A percentile compares a stretch with the other conserved stretches of the same genome.
Evolutionary conservation across 129 eudicot genomes (phyloP).

Genomic region (Mikania micrantha): DNA sequence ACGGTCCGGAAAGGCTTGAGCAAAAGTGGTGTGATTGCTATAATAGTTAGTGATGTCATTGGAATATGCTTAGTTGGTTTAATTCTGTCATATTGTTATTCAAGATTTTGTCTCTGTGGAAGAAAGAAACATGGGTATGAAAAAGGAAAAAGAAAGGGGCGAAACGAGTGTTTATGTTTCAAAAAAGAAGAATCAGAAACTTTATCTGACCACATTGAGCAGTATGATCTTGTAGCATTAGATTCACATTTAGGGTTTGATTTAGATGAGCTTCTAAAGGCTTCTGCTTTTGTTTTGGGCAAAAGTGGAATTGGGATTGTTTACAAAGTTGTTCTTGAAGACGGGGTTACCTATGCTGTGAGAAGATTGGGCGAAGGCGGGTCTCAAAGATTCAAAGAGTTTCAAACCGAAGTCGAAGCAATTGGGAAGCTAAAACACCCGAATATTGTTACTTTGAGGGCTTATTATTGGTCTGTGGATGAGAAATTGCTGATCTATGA

Average conservation of each 20-base stretch:
- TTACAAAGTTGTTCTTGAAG: conserved; percentile 95
- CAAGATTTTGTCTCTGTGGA: conserved; percentile 56
- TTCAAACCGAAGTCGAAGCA: conserved; percentile 96
- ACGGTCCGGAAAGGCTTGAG: conserved; percentile 55
- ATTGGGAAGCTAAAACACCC: conserved; percentile 88
- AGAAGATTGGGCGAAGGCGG: conserved; percentile 97
- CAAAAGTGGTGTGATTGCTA: conserved; percentile 55
- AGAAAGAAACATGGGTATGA: conserved; percentile 42
- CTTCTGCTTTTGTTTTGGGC: conserved; percentile 96
- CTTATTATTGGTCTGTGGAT: conserved; percentile 96
- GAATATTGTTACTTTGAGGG: conserved; percentile 71
- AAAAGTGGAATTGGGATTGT: conserved; percentile 98
- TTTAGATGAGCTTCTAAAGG: conserved; percentile 88
- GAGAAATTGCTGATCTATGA: conserved; percentile 96
- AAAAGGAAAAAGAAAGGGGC: conserved; percentile 41
- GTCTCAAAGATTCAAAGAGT: conserved; percentile 93
- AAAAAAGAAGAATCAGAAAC: conserved; percentile 89
- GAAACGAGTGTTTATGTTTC: conserved; percentile 76
- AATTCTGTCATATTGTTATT: conserved; percentile 76
- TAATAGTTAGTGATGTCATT: conserved; percentile 66
- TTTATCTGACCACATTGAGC: conserved; percentile 82
- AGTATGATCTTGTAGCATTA: conserved; percentile 76
- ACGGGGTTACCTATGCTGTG: conserved; percentile 80
- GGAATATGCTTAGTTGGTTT: conserved; percentile 87
- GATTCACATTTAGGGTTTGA: conserved; percentile 74